Conservation (phyloP, 2,329 filamentous ascomycete species). For the Rhexocercosporidium sp. region DNA sequence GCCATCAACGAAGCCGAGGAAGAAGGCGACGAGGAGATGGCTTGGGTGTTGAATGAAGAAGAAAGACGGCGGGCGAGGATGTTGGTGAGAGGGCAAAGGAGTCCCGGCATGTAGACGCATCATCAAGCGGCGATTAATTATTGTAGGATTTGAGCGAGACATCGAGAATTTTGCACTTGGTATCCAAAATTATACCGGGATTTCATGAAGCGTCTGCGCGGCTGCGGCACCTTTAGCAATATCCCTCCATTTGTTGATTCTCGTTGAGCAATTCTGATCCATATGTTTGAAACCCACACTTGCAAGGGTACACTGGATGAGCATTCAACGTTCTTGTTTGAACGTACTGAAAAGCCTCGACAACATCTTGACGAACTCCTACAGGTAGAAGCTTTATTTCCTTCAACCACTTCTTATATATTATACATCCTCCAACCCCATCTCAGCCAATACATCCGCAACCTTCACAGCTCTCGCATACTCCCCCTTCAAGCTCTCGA, state of each 20-base stretch:
- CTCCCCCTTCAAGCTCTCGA: slow-evolving; percentile 22
- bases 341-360: no score
- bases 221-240: not conserved
- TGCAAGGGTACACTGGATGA: not conserved
- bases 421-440: not conserved
- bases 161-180: not conserved
- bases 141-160: slow-evolving; percentile 12
- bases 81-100: slow-evolving; percentile 57
- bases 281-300: no score
- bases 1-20: slow-evolving; percentile 62
- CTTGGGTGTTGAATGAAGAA: slow-evolving; percentile 73
- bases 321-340: no score
- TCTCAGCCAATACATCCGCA: slow-evolving; percentile 15
- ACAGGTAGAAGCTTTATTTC: no score
- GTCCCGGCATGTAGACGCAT: not conserved
- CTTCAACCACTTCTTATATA: no score
- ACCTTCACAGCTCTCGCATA: slow-evolving; percentile 3
- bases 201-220: not conserved
- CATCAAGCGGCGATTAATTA: not conserved
- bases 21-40: slow-evolving; percentile 67
- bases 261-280: no score
- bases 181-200: slow-evolving; percentile 1
- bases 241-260: no score
- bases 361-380: no score
- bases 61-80: slow-evolving; percentile 75